Evolutionary conservation across 805 yeast genomes (phyloP), one percentile per base, ranked within the genome.

Genomic region (Yarrowia keelungensis): DNA sequence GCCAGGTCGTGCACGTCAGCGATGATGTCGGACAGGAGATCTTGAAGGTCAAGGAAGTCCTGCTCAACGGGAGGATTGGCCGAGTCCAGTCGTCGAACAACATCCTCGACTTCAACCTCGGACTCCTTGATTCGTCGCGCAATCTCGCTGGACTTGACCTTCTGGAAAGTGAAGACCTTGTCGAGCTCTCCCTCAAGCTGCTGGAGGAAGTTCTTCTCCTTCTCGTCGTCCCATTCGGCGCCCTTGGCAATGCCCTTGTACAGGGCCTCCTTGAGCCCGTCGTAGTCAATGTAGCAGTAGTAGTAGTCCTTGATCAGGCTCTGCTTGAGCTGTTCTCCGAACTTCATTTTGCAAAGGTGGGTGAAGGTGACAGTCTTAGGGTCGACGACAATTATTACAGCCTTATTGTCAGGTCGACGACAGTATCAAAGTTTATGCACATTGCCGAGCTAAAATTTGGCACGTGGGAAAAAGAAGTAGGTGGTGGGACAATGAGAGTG

Each of bases 1-100:
- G 97, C 97, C 75, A 95, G 84, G 78, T 95, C 99, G 76, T 95
- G 98, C 54, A 95, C 97, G 80, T 93, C 98, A 26, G 98, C 97
- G 79, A 95, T 93, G 74, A 95, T 88, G 74, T 93, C 97, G 69
- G 89, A 84, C 69, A 90, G 79, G 73, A 89, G 93, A 70, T 88
- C 90, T 77, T 90, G 95, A 68, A 90, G 79, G 69, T 86, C 88
- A 72, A 88, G 89, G 73, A 88, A 90, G 75, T 88, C 91, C 74
- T 87, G 84, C 76, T 88, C 90, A 3, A 53, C 50, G 16, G 77
- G 76, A 36, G 73, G 70, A 10, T 81, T 77, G 73, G 79, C 84
- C 1, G 83, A 73, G 58, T 84, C 84, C 45, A 87, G 80, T 9
- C 85, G 84, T 46, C 84, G 83, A 19, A 89, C 89, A 12, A 89